These are phyloP conservation scores for Pythium rishiriense DNA, from an alignment of 352 stramenopile genomes.

Conservation along the genomic window DNA sequence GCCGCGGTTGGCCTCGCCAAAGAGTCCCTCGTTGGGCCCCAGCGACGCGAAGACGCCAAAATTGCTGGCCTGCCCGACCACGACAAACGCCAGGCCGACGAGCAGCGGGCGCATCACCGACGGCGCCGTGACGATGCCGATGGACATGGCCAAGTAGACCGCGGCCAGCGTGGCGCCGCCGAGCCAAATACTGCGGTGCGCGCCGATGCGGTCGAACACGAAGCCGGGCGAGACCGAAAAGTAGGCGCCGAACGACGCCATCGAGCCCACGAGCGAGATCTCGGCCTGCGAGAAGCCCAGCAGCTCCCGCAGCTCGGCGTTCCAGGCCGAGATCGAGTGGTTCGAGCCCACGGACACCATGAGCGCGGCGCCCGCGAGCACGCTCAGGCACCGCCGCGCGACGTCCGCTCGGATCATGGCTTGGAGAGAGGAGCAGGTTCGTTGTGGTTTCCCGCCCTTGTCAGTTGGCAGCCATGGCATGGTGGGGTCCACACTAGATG, in stretches of 20 bases:
- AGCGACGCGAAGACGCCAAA: constrained; percentile 73
- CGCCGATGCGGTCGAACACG: constrained; percentile 68
- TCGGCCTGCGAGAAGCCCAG: constrained; percentile 69
- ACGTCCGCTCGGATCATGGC: too few species aligned
- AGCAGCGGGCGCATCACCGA: constrained; percentile 43
- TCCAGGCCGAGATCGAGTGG: constrained; percentile 80
- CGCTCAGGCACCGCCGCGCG: constrained; percentile 44
- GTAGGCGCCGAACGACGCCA: constrained; percentile 79
- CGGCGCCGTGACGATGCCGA: constrained; percentile 35
- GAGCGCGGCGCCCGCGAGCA: constrained; percentile 52
- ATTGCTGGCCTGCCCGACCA: constrained; percentile 61
- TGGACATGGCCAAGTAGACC: constrained; percentile 48
- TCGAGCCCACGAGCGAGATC: constrained; percentile 77
- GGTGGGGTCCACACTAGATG: constrained; percentile 10
- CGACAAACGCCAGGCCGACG: constrained; percentile 55
- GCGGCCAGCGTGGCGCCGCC: constrained; percentile 37
- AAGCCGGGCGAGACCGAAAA: constrained; percentile 68
- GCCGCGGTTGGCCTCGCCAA: constrained; percentile 58
- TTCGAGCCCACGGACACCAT: constrained; percentile 68
- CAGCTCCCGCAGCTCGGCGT: constrained; percentile 56
- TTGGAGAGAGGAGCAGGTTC: too few species aligned
- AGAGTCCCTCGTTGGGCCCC: constrained; percentile 75
- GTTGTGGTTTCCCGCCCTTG: neutral
- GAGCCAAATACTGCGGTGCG: constrained; percentile 56
- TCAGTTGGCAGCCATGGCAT: neutral